Evolutionary conservation across 2,329 filamentous ascomycete genomes (phyloP).

Genomic region (Claviceps capensis): DNA sequence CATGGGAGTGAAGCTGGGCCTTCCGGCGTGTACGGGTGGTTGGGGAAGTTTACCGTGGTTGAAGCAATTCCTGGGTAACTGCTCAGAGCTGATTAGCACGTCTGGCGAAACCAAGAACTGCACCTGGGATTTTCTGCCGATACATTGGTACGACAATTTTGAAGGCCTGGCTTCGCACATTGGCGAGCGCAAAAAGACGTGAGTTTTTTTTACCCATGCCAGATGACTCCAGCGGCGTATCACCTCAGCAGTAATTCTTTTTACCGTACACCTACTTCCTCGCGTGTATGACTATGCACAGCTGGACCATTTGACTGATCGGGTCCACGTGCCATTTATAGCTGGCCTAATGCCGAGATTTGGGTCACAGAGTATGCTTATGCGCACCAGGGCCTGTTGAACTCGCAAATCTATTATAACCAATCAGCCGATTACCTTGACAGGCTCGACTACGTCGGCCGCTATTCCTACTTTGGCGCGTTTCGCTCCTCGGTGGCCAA

Average conservation of each 20-base stretch:
- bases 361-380: slow-evolving; percentile 73
- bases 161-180: slow-evolving; percentile 53
- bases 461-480: slow-evolving; percentile 64
- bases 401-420: slow-evolving; percentile 56
- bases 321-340: slow-evolving; percentile 17
- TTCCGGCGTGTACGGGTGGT: slow-evolving; percentile 56
- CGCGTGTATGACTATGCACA: no score
- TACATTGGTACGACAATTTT: slow-evolving; percentile 60
- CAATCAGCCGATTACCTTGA: slow-evolving; percentile 54
- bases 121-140: slow-evolving; percentile 47
- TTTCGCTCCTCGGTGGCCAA: slow-evolving; percentile 59
- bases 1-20: slow-evolving; percentile 52
- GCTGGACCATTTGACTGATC: neutral
- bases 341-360: slow-evolving; percentile 47
- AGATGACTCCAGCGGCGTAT: no score
- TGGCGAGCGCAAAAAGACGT: slow-evolving; percentile 31
- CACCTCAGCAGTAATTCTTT: no score
- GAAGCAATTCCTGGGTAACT: slow-evolving; percentile 48
- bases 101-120: slow-evolving; percentile 32
- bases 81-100: slow-evolving; percentile 41
- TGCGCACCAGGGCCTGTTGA: slow-evolving; percentile 38
- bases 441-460: slow-evolving; percentile 36
- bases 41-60: slow-evolving; percentile 52
- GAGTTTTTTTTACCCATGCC: slow-evolving; percentile 10
- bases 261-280: no score